These are phyloP conservation scores for Barnettozyma sucrosica DNA, from an alignment of 805 yeast genomes.

Conservation along the genomic window DNA sequence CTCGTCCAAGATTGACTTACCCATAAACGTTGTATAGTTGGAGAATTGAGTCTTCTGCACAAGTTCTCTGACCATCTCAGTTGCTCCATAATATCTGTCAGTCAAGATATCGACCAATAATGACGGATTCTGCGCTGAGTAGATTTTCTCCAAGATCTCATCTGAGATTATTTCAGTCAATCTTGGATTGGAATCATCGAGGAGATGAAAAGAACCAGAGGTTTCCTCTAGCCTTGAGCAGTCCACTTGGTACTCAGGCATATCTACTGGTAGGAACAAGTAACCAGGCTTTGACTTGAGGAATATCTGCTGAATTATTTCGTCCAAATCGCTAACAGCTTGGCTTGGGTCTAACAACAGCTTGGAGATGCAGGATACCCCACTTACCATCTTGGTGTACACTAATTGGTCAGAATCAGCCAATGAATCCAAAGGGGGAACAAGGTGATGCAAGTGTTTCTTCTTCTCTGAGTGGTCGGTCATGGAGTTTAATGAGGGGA, in stretches of 20 bases:
- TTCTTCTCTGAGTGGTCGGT: constrained; percentile 24
- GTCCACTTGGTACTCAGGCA: constrained; percentile 42
- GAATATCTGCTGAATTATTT: constrained; percentile 50
- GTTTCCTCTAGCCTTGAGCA: constrained; percentile 29
- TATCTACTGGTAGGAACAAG: constrained; percentile 68
- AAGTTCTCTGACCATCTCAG: constrained; percentile 40
- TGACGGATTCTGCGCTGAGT: constrained; percentile 52
- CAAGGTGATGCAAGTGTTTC: constrained; percentile 51
- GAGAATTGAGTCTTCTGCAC: constrained; percentile 40
- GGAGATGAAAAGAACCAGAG: constrained; percentile 27
- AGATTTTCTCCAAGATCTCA: constrained; percentile 43
- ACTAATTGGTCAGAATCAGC: constrained; percentile 57
- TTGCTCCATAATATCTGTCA: constrained; percentile 50
- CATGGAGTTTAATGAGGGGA: constrained; percentile 30
- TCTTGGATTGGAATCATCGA: constrained; percentile 17
- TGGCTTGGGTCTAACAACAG: constrained; percentile 37
- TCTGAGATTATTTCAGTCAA: constrained; percentile 34
- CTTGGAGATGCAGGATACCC: constrained; percentile 51
- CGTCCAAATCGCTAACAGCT: constrained; percentile 61
- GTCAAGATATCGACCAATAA: constrained; percentile 67
- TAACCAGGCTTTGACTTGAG: constrained; percentile 73
- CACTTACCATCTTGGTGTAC: constrained; percentile 57
- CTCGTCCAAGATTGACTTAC: constrained; percentile 73
- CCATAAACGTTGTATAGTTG: constrained; percentile 58
- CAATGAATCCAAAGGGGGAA: constrained; percentile 44